Evolutionary conservation across 2,329 filamentous ascomycete genomes (phyloP).

Genomic region (Colletotrichum acutatum): DNA sequence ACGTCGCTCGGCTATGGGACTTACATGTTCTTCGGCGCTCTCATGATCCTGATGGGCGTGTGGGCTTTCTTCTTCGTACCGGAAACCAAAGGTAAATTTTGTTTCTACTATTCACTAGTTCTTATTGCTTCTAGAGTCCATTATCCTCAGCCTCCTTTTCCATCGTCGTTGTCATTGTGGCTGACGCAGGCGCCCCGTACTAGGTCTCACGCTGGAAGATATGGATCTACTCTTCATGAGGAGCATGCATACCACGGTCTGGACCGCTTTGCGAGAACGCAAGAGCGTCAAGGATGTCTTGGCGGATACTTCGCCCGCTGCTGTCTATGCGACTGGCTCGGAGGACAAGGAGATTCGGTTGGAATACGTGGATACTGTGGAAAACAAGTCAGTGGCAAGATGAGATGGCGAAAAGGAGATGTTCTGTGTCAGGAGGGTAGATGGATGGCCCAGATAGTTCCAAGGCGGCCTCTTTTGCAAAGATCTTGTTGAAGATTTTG

Average conservation of each 20-base stretch:
- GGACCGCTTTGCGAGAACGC: slow-evolving; percentile 33
- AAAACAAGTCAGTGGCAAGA: neutral
- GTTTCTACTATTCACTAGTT: no score
- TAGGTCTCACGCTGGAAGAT: slow-evolving; percentile 55
- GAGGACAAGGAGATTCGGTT: neutral
- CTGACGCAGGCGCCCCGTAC: neutral
- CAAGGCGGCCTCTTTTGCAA: neutral
- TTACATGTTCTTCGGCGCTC: neutral
- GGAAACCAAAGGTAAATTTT: slow-evolving; percentile 1
- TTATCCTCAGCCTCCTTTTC: neutral
- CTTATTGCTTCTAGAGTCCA: neutral
- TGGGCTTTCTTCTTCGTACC: neutral
- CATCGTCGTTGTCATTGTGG: neutral
- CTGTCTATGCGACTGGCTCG: neutral
- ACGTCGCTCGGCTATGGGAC: slow-evolving; percentile 52
- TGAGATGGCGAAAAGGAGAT: neutral
- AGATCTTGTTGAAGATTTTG: neutral
- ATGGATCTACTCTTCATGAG: slow-evolving; percentile 51
- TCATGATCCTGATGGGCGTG: neutral
- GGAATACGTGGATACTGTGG: neutral
- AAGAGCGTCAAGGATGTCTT: slow-evolving; percentile 3
- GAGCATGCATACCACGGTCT: slow-evolving; percentile 43
- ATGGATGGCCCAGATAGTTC: neutral
- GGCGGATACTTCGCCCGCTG: neutral
- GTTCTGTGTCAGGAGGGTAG: neutral